Conservation (phyloP, 2,329 filamentous ascomycete genomes). For the Fusarium verticillioides region DNA sequence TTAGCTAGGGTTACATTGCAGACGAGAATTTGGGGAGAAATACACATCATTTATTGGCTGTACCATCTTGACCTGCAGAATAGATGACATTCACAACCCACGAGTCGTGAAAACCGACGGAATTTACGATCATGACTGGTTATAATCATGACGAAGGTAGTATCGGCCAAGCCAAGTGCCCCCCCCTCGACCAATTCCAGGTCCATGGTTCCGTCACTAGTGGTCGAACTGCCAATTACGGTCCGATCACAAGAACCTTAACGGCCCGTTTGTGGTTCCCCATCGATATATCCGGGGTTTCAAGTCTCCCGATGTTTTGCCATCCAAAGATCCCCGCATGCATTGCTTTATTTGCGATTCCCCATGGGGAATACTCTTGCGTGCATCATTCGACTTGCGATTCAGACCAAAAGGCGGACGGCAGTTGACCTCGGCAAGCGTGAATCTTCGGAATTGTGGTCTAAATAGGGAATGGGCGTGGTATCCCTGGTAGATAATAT, state of each 20-base stretch:
- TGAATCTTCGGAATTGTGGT: not conserved
- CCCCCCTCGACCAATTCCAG: not conserved
- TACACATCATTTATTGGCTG: not conserved
- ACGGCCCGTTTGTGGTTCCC: slow-evolving; percentile 27
- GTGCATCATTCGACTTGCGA: not conserved
- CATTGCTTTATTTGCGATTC: slow-evolving; percentile 1
- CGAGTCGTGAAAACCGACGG: not conserved
- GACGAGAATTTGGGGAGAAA: not conserved
- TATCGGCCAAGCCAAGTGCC: slow-evolving; percentile 1
- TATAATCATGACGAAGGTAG: not conserved
- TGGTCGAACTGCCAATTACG: not conserved
- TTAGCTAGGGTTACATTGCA: not conserved
- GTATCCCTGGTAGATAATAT: not conserved
- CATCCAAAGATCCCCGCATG: not conserved
- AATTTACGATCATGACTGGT: not conserved
- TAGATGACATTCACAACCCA: not conserved
- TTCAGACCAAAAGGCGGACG: not conserved
- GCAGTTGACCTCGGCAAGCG: slow-evolving; percentile 21
- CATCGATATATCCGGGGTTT: slow-evolving; percentile 1
- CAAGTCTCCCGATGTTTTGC: not conserved
- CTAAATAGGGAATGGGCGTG: slow-evolving; percentile 4
- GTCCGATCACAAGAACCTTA: slow-evolving; percentile 14
- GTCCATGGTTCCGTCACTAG: slow-evolving; percentile 4
- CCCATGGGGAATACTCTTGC: slow-evolving; percentile 16
- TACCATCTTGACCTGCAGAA: not conserved